Evolutionary conservation across 2,329 filamentous ascomycete species (phyloP), one percentile per base, ranked within the genome.

Genomic region (Ophiostoma sp.): DNA sequence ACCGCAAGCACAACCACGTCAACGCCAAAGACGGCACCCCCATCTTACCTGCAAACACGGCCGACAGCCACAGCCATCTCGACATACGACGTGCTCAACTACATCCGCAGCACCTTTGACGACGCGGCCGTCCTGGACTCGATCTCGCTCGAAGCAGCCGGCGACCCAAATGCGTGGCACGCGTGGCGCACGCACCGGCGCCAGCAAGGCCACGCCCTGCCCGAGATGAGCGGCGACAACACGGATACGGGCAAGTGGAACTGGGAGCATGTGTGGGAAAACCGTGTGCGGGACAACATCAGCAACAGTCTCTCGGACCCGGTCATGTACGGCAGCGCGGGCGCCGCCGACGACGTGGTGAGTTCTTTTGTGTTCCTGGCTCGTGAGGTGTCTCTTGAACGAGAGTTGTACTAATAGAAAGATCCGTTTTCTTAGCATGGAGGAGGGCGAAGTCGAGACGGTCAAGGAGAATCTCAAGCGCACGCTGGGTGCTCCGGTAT

Each of bases 191-290:
- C 91, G 7, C 86, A 94, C 77, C 87, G 89, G 70, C 81, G 78
- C 75, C 75, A 85, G 79, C 69, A 70, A 10, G 67, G 69, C 8
- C 20, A 48, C 8, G 23, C 20, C 1, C 39, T 67, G 36, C 36
- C 36, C 11, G 65, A 11, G 15, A 70, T 39, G 20, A 27, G 60
- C 13, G 39, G 35, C 7, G 67, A 36, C n/a, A 33, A 39, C 33
- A 17, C 67, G 33, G 20, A 64, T 67, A 23, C 93, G 0, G 91
- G 90, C 7, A 90, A 96, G 75, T 98, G 94, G 94, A 96, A 96
- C 77, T 98, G 94, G 94, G 93, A 97, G 76, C 94, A 94, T 0
- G 94, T 98, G 0, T 99, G 94, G 94, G 92, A 96, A 77, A 90
- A 94, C 73, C 86, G 94, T 69, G 94, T 97, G 0, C 89, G 87